These are phyloP conservation scores for Trichocomaceae sp. DNA, from an alignment of 2,329 filamentous ascomycete genomes.

Conservation along the genomic window DNA sequence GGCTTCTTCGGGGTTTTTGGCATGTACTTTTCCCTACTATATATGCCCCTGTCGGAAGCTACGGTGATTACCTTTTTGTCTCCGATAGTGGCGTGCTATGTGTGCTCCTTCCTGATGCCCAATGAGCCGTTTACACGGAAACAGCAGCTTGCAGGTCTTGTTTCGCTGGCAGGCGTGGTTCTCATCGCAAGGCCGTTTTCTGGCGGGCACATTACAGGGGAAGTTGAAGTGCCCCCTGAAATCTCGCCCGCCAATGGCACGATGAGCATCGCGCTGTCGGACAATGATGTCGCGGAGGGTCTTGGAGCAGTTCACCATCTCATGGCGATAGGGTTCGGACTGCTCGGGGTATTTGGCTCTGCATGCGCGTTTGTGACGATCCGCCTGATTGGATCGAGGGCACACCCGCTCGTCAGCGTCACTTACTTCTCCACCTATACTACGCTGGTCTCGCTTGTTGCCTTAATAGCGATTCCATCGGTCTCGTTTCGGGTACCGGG, in stretches of 20 bases:
- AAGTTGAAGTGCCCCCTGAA: constrained; percentile 3
- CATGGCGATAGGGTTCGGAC: constrained; percentile 61
- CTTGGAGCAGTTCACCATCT: constrained; percentile 54
- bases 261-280: not conserved
- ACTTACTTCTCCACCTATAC: constrained; percentile 74
- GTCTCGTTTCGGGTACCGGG: constrained; percentile 53
- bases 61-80: constrained; percentile 85
- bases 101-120: constrained; percentile 64
- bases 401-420: constrained; percentile 75
- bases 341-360: constrained; percentile 71
- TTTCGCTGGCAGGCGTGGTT: constrained; percentile 73
- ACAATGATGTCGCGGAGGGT: not conserved
- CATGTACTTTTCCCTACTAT: constrained; percentile 67
- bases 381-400: constrained; percentile 69
- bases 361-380: constrained; percentile 71
- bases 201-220: constrained; percentile 8
- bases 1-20: constrained; percentile 77
- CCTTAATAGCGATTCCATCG: constrained; percentile 51
- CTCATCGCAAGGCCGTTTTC: constrained; percentile 67
- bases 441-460: constrained; percentile 58
- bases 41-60: constrained; percentile 77
- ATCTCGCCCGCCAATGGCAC: constrained; percentile 7
- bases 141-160: constrained; percentile 67
- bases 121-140: constrained; percentile 70
- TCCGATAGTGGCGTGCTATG: constrained; percentile 70